These are phyloP conservation scores for Pseudogymnoascus verrucosus DNA, from an alignment of 2,329 filamentous ascomycete species.

Conservation along the genomic window DNA sequence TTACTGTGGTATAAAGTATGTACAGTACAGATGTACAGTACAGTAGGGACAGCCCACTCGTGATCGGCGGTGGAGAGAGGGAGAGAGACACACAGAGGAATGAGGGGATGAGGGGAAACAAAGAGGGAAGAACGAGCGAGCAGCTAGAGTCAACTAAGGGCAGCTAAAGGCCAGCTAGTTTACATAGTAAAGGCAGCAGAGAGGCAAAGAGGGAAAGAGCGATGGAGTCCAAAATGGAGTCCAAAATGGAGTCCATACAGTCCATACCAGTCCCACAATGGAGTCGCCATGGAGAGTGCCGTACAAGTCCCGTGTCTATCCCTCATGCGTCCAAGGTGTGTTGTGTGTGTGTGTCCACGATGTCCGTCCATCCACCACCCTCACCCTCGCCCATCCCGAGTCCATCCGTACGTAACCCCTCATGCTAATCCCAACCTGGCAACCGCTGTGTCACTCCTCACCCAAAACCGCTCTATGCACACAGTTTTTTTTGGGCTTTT, in stretches of 20 bases:
- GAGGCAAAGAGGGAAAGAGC: neutral
- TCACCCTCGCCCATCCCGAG: neutral
- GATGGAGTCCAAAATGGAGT: neutral
- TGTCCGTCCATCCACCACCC: too few species aligned
- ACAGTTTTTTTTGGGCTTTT: too few species aligned
- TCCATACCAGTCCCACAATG: too few species aligned
- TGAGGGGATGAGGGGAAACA: neutral
- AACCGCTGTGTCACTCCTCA: neutral
- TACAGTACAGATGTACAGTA: too few species aligned
- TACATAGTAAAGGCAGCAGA: neutral
- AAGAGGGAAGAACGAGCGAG: neutral
- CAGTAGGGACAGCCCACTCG: neutral
- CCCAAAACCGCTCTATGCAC: neutral
- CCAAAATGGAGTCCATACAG: too few species aligned
- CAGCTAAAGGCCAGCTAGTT: neutral
- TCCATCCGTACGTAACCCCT: neutral
- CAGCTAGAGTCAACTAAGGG: too few species aligned
- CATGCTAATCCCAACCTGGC: neutral
- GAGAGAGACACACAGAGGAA: neutral
- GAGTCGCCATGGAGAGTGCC: neutral
- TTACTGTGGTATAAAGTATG: too few species aligned
- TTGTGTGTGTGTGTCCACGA: neutral
- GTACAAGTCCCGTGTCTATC: neutral
- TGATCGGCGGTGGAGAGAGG: neutral
- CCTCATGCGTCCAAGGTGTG: neutral